Percentiles rank a stretch among this genome's conserved stretches.
These are phyloP conservation scores for Helicocarpus griseus DNA, from an alignment of 2,329 filamentous ascomycete species.

Conservation along the genomic window DNA sequence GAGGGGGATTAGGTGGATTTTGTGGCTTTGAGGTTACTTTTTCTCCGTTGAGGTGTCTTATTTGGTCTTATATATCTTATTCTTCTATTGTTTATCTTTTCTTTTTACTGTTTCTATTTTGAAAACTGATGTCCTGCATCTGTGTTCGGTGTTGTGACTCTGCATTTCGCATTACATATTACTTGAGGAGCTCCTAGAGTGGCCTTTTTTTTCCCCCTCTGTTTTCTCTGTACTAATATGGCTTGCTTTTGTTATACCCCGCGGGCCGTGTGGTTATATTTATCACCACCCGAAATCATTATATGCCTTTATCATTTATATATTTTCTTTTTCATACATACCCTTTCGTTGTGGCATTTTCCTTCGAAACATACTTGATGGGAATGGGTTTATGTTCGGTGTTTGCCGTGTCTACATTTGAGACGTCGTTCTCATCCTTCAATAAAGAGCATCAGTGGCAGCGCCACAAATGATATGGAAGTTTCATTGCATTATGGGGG, in stretches of 20 bases:
- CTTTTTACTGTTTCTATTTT: background rate
- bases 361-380: background rate
- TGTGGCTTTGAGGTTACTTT: conserved; percentile 72
- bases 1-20: conserved; percentile 62
- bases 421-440: background rate
- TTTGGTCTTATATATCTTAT: no score
- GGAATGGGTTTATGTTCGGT: background rate
- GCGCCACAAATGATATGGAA: background rate
- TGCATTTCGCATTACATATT: background rate
- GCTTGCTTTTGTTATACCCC: background rate
- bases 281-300: background rate
- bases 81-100: background rate
- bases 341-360: background rate
- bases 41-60: no score
- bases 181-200: background rate
- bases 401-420: background rate
- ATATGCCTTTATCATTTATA: background rate
- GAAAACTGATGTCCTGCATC: no score
- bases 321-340: background rate
- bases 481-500: background rate
- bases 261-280: background rate
- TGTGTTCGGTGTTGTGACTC: no score
- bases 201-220: background rate
- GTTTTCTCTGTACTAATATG: no score
- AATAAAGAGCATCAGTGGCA: background rate